phyloP scores from a whole-genome alignment of 495 filamentous ascomycete species.

The Penicillium goetzii region DNA sequence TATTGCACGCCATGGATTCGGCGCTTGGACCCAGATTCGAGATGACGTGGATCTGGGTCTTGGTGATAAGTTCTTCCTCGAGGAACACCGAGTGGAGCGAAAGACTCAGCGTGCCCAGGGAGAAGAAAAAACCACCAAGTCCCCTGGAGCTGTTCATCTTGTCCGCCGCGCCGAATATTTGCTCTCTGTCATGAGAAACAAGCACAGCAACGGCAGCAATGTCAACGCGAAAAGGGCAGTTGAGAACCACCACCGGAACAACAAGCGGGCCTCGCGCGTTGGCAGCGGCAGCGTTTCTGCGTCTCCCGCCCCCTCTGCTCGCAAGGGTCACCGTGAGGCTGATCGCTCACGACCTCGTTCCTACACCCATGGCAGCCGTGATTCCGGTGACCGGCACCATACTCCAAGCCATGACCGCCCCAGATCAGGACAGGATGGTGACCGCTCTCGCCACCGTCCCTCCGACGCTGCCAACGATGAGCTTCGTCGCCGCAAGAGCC shows the following conservation, averaged over 20 bases:
- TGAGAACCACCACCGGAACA: conserved; percentile 89
- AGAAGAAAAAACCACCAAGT: conserved; percentile 78
- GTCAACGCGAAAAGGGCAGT: conserved; percentile 73
- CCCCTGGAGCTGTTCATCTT: conserved; percentile 93
- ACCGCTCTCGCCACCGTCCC: conserved; percentile 40
- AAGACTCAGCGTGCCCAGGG: conserved; percentile 85
- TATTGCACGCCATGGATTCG: conserved; percentile 90
- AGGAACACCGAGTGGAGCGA: conserved; percentile 96
- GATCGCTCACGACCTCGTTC: conserved; percentile 57
- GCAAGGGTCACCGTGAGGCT: conserved; percentile 52
- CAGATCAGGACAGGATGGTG: conserved; percentile 38
- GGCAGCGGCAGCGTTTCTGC: conserved; percentile 53
- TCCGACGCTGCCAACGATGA: conserved; percentile 49
- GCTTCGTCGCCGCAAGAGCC: conserved; percentile 45
- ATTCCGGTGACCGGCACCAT: conserved; percentile 51
- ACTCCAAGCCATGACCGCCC: conserved; percentile 48
- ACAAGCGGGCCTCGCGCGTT: conserved; percentile 62
- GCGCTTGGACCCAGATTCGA: conserved; percentile 88
- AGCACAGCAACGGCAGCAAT: conserved; percentile 66
- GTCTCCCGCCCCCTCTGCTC: conserved; percentile 56
- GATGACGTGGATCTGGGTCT: conserved; percentile 88
- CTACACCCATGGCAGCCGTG: conserved; percentile 49
- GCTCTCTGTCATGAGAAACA: conserved; percentile 83
- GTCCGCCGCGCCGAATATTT: conserved; percentile 95
- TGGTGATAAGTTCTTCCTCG: conserved; percentile 91